A percentile compares a stretch with the other conserved stretches of the same genome.
Evolutionary conservation across 2,329 filamentous ascomycete genomes (phyloP).

Genomic region (Penicillium brevicompactum): DNA sequence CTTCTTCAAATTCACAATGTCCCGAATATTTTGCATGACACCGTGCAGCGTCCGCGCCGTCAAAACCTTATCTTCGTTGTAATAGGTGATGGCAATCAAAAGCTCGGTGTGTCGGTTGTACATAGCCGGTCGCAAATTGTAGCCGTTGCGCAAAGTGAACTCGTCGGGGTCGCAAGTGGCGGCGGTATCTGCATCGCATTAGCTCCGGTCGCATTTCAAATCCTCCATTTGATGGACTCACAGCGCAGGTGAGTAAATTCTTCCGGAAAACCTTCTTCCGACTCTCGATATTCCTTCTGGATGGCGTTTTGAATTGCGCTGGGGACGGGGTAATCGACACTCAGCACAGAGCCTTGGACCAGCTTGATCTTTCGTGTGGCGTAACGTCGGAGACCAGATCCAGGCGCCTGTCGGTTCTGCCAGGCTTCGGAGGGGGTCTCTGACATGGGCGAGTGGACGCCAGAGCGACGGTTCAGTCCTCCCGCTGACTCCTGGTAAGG

Average conservation of each 20-base stretch:
- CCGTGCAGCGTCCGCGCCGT: conserved; percentile 89
- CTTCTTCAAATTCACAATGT: conserved; percentile 97
- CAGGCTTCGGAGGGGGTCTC: conserved; percentile 71
- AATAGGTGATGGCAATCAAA: conserved; percentile 96
- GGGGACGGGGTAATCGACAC: conserved; percentile 94
- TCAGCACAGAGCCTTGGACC: conserved; percentile 92
- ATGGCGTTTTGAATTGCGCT: conserved; percentile 97
- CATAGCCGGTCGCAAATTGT: conserved; percentile 96
- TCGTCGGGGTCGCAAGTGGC: conserved; percentile 98
- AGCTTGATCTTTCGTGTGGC: conserved; percentile 97
- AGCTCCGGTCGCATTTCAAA: background rate
- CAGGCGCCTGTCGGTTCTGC: conserved; percentile 74
- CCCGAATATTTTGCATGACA: conserved; percentile 97
- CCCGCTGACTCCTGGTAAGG: conserved; percentile 62
- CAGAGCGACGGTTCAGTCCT: conserved; percentile 47
- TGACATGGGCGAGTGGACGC: conserved; percentile 58
- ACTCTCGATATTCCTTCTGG: conserved; percentile 82
- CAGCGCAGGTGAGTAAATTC: conserved; percentile 97
- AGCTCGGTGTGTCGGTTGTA: conserved; percentile 98
- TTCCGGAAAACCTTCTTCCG: conserved; percentile 80
- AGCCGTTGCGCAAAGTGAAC: conserved; percentile 97
- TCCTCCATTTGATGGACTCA: conserved; percentile 38
- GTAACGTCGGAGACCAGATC: conserved; percentile 72
- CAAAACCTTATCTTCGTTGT: conserved; percentile 97
- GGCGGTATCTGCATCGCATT: conserved; percentile 67